Evolutionary conservation across 2,329 filamentous ascomycete species (phyloP), one percentile per base, ranked within the genome.

Genomic region (Aspergillus sp.): DNA sequence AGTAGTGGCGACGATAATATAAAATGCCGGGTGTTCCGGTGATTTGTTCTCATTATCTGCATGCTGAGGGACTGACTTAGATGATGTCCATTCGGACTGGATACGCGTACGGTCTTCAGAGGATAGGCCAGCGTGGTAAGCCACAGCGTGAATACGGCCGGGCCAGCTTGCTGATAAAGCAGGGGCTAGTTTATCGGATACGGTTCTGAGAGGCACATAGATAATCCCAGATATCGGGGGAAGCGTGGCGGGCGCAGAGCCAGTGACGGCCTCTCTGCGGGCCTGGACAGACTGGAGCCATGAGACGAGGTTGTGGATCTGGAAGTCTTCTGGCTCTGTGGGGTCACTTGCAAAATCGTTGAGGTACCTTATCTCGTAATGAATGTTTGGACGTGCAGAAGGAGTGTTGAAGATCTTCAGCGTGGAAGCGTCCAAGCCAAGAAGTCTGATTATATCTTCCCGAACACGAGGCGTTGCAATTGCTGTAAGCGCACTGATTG

Each of bases 1-100:
- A 1, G 92, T 98, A 0, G 94, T 98, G 1, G 94, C 94, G 27
- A 97, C 92, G 62, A 98, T 94, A 52, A 98, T 87, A 73, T 95
- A 92, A 77, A 95, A 96, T 1, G 90, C 90, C 25, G 84, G 82
- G 73, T 21, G 15, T 15, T 64, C 55, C n/a, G 63, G 63, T 21
- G 66, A 64, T 13, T 68, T 63, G 32, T 48, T 65, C 54, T 23
- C 58, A 59, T 11, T 49, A 61, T 42, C 8, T 55, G 23, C 23
- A 36, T 17, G 49, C 21, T 32, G 58, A n/a, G 32, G 38, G 13
- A 54, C 8, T 6, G 54, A 62, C n/a, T 59, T 53, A 7, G 71
- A 68, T 1, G 72, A 70, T 27, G 71, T 75, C 78, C 78, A 80
- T 58, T 77, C 72, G 21, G 71, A 70, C 58, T 81, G 78, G 15